Percentiles rank a stretch among this genome's conserved stretches.
phyloP scores from a whole-genome alignment of 345 rosid genomes.

The Capsella bursapastoris region DNA sequence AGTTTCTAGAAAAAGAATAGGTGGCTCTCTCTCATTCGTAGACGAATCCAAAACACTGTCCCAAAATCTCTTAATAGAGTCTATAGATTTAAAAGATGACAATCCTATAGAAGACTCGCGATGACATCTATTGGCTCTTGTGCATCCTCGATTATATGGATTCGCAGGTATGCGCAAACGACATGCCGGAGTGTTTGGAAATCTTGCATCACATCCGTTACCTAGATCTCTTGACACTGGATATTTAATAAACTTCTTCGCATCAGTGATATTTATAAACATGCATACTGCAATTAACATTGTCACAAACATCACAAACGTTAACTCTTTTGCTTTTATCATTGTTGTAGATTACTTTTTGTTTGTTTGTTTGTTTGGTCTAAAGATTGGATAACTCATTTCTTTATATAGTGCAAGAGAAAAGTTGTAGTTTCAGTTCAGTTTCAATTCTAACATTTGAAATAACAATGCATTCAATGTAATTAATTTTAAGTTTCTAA shows the following conservation, averaged over 20 bases:
- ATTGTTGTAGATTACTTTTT: background rate
- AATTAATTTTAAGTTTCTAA: too few species aligned
- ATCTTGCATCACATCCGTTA: conserved; percentile 4
- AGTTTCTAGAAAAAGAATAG: too few species aligned
- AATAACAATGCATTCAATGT: too few species aligned
- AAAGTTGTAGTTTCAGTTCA: too few species aligned
- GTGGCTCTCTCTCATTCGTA: too few species aligned
- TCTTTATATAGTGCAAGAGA: background rate
- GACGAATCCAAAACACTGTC: too few species aligned
- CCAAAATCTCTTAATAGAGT: too few species aligned
- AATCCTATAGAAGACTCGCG: too few species aligned
- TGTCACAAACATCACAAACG: conserved; percentile 24
- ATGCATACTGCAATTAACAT: background rate
- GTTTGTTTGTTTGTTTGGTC: background rate
- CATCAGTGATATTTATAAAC: conserved; percentile 6
- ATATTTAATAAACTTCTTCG: too few species aligned
- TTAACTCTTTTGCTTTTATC: conserved; percentile 8
- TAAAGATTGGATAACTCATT: background rate
- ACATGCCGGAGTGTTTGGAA: background rate
- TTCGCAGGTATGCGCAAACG: background rate
- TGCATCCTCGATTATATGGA: background rate
- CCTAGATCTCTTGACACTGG: background rate
- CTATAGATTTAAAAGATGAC: too few species aligned
- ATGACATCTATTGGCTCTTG: too few species aligned
- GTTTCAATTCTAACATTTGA: too few species aligned